These are phyloP conservation scores for Chaetomium sp. DNA, from an alignment of 2,329 filamentous ascomycete genomes.

Conservation along the genomic window DNA sequence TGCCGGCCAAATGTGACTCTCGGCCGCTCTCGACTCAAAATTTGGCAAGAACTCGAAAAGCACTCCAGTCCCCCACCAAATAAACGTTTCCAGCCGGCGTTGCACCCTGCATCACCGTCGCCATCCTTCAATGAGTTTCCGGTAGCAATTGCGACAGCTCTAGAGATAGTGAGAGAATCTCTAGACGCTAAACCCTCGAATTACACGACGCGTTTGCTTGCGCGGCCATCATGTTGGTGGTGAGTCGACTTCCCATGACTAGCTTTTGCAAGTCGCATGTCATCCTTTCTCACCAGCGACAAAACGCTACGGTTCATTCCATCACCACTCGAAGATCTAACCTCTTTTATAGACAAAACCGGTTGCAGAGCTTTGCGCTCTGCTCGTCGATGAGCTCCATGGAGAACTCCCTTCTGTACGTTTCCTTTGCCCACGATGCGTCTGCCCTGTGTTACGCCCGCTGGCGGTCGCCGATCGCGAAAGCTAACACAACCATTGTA, in stretches of 20 bases:
- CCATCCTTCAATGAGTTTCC: constrained; percentile 48
- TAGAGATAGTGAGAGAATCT: constrained; percentile 74
- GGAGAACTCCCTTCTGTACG: constrained; percentile 88
- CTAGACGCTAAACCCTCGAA: constrained; percentile 51
- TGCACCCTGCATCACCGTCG: constrained; percentile 21
- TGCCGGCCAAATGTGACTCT: constrained; percentile 14
- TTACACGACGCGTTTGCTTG: constrained; percentile 14
- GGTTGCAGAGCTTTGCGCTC: constrained; percentile 79
- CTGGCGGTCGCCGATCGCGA: neutral
- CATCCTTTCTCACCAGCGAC: neutral
- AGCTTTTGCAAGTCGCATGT: neutral
- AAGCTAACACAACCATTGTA: constrained; percentile 33
- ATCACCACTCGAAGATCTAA: constrained; percentile 20
- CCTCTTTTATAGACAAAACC: constrained; percentile 54
- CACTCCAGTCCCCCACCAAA: constrained; percentile 22
- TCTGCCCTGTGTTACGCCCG: neutral
- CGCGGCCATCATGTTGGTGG: constrained; percentile 30
- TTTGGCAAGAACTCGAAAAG: constrained; percentile 5
- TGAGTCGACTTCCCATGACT: constrained; percentile 22
- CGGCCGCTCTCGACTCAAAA: constrained; percentile 17
- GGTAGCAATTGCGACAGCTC: constrained; percentile 67
- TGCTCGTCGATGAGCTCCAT: constrained; percentile 82
- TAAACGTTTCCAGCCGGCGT: constrained; percentile 18
- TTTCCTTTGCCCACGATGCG: constrained; percentile 16
- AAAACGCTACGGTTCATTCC: no score